These are phyloP conservation scores for Phytophthora cactorum DNA, from an alignment of 352 stramenopile genomes.

Conservation along the genomic window DNA sequence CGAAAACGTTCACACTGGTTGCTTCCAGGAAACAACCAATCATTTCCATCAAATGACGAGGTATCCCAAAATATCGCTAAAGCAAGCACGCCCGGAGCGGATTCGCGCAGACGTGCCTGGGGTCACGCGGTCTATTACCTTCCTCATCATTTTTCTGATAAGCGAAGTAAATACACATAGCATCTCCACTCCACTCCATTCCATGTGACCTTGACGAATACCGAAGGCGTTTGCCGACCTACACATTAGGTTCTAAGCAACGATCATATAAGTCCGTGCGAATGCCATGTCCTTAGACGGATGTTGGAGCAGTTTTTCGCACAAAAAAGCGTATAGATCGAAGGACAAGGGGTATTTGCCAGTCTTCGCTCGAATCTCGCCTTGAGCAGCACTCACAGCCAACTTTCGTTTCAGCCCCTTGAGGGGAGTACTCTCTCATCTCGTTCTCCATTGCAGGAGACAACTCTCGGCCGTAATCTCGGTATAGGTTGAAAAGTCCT, in stretches of 20 bases:
- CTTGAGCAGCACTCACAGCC: background rate
- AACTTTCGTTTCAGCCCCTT: slow-evolving; percentile 12
- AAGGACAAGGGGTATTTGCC: slow-evolving; percentile 27
- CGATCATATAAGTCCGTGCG: slow-evolving; percentile 22
- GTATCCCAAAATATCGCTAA: slow-evolving; percentile 13
- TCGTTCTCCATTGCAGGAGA: slow-evolving; percentile 9
- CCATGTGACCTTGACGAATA: slow-evolving; percentile 28
- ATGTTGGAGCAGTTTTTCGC: background rate
- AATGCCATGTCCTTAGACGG: slow-evolving; percentile 23
- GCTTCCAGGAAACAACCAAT: slow-evolving; percentile 12
- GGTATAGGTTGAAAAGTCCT: slow-evolving; percentile 17
- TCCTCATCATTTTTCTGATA: slow-evolving; percentile 45
- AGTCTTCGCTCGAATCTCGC: slow-evolving; percentile 4
- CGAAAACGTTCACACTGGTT: slow-evolving; percentile 20
- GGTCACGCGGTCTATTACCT: slow-evolving; percentile 18
- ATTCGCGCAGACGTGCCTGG: slow-evolving; percentile 19
- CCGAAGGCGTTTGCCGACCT: slow-evolving; percentile 20
- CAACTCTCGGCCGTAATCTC: slow-evolving; percentile 13
- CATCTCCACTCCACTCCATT: slow-evolving; percentile 22
- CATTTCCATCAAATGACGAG: slow-evolving; percentile 7
- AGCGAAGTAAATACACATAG: slow-evolving; percentile 42
- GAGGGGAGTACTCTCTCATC: slow-evolving; percentile 5
- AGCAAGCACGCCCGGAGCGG: slow-evolving; percentile 9
- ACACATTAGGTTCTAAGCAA: slow-evolving; percentile 31
- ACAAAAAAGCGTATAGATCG: slow-evolving; percentile 16